These are phyloP conservation scores for Fusarium avenaceum DNA, from an alignment of 2,329 filamentous ascomycete species.

Conservation along the genomic window DNA sequence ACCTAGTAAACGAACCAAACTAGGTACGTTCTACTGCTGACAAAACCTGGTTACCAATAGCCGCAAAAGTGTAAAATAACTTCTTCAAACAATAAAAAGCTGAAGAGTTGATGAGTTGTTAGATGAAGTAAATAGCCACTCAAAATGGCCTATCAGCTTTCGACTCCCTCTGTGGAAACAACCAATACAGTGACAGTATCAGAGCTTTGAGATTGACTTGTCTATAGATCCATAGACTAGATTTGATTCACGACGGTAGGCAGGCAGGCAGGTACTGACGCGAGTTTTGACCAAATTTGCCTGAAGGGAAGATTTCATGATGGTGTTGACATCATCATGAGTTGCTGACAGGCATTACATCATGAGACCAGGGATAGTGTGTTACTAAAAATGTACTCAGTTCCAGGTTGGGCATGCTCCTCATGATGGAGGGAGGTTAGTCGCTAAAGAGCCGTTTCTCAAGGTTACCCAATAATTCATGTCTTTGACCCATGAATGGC, in stretches of 20 bases:
- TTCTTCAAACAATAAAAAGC: too few relatives aligned
- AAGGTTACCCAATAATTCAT: constrained; percentile 20
- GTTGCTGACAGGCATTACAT: constrained; percentile 32
- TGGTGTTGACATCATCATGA: constrained; percentile 35
- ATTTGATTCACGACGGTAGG: not conserved
- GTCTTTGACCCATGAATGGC: constrained; percentile 4
- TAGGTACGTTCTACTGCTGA: too few relatives aligned
- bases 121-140: too few relatives aligned
- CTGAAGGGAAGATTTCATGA: constrained; percentile 21
- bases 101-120: too few relatives aligned
- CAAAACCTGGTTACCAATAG: too few relatives aligned
- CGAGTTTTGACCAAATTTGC: constrained; percentile 4
- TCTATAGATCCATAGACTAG: too few relatives aligned
- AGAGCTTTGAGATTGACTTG: too few relatives aligned
- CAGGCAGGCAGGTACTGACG: not conserved
- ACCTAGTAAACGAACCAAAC: too few relatives aligned
- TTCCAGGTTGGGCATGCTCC: not conserved
- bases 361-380: constrained; percentile 31
- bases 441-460: not conserved
- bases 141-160: too few relatives aligned
- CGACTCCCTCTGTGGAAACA: too few relatives aligned
- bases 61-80: too few relatives aligned
- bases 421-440: not conserved
- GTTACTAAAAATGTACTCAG: constrained; percentile 6
- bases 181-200: too few relatives aligned